A percentile compares a stretch with the other conserved stretches of the same genome.
phyloP scores from a whole-genome alignment of 805 yeast genomes.

The Nakazawaea wickerhamii region DNA sequence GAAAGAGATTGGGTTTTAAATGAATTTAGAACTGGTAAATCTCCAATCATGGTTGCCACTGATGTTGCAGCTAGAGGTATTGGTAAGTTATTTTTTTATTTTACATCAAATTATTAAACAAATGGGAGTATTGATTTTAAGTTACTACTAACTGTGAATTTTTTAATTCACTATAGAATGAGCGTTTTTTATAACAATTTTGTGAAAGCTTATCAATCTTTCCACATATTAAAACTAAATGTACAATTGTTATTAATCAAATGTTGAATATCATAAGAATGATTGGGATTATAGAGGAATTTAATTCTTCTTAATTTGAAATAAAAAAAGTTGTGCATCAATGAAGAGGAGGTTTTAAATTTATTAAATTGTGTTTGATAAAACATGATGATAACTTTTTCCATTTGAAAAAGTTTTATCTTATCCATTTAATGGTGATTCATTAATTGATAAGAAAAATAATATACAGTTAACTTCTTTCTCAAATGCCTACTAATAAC shows the following conservation, averaged over 20 bases:
- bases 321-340: no score
- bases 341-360: no score
- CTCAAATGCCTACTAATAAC: conserved; percentile 1
- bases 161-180: not conserved
- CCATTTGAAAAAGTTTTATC: no score
- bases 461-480: not conserved
- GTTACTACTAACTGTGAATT: not conserved
- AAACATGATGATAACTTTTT: no score
- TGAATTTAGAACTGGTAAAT: conserved; percentile 88
- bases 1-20: conserved; percentile 98
- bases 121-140: not conserved
- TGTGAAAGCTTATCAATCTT: not conserved
- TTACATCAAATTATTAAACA: not conserved
- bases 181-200: not conserved
- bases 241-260: no score
- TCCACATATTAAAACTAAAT: not conserved
- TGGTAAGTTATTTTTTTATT: conserved; percentile 63
- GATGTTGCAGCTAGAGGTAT: conserved; percentile 99
- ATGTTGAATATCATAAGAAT: no score
- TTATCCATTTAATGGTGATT: no score
- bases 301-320: no score
- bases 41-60: conserved; percentile 98
- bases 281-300: no score
- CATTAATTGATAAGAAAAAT: no score
- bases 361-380: no score